Evolutionary conservation across 2,329 filamentous ascomycete species (phyloP).

Genomic region (Chalara sp.): DNA sequence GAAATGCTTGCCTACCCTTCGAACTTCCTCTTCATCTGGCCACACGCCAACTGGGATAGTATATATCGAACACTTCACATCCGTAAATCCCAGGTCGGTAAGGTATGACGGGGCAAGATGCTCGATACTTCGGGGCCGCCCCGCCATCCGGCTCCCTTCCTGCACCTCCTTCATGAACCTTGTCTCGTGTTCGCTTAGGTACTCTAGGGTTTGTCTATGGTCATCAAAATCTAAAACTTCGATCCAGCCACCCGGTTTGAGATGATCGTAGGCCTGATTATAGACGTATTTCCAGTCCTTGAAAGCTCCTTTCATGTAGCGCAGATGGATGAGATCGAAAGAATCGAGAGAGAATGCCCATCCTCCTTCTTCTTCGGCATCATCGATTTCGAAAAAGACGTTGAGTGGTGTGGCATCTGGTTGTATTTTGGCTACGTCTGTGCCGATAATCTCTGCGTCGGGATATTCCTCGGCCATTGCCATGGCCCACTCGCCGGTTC

Average conservation of each 20-base stretch:
- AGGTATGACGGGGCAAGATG: constrained; percentile 24
- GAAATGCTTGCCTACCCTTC: constrained; percentile 20
- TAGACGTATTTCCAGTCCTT: constrained; percentile 50
- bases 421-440: constrained; percentile 54
- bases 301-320: constrained; percentile 51
- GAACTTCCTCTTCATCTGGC: constrained; percentile 26
- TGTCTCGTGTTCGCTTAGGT: constrained; percentile 11
- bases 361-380: constrained; percentile 37
- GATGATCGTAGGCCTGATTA: constrained; percentile 37
- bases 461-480: constrained; percentile 47
- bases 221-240: constrained; percentile 26
- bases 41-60: constrained; percentile 26
- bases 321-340: constrained; percentile 56
- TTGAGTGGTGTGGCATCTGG: constrained; percentile 53
- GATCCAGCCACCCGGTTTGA: constrained; percentile 26
- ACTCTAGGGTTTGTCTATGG: constrained; percentile 12
- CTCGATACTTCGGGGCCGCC: constrained; percentile 9
- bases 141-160: constrained; percentile 15
- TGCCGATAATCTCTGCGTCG: constrained; percentile 47
- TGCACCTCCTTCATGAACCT: constrained; percentile 7
- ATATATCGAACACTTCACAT: constrained; percentile 27
- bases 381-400: constrained; percentile 59
- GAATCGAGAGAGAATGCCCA: constrained; percentile 44
- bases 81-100: constrained; percentile 33
- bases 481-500: constrained; percentile 55